Conservation (phyloP, 73 alveolate genomes). For the Urostyla sp. region DNA sequence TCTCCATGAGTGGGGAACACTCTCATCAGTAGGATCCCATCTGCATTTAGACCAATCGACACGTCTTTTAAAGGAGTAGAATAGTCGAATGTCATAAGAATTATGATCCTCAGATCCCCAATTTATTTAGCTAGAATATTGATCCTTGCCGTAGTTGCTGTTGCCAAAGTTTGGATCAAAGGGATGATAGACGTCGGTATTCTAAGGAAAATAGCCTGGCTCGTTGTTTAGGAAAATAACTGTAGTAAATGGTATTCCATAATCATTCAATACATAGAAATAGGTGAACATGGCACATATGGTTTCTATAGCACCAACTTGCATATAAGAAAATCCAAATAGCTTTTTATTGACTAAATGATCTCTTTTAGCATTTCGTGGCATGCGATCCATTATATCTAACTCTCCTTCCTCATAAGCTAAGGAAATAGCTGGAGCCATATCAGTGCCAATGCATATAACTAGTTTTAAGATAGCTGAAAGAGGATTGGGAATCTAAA, state of each 20-base stretch:
- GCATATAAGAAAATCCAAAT: slow-evolving; percentile 79
- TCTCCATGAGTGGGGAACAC: slow-evolving; percentile 59
- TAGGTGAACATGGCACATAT: slow-evolving; percentile 86
- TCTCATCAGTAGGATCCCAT: slow-evolving; percentile 55
- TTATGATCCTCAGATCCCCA: slow-evolving; percentile 16
- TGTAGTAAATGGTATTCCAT: slow-evolving; percentile 84
- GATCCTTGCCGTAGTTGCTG: slow-evolving; percentile 7
- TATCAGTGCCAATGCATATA: slow-evolving; percentile 93
- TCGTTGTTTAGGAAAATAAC: slow-evolving; percentile 66
- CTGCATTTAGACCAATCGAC: slow-evolving; percentile 57
- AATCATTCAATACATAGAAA: slow-evolving; percentile 88
- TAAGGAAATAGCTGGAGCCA: slow-evolving; percentile 93
- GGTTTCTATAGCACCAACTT: slow-evolving; percentile 81
- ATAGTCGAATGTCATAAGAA: slow-evolving; percentile 2
- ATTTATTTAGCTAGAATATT: neutral
- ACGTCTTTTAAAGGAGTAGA: neutral
- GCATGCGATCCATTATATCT: slow-evolving; percentile 92
- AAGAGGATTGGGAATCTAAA: slow-evolving; percentile 85
- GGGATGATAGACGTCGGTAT: slow-evolving; percentile 61
- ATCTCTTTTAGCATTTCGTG: slow-evolving; percentile 92
- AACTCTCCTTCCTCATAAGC: slow-evolving; percentile 96
- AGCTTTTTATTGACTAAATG: slow-evolving; percentile 84
- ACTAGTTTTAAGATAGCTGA: slow-evolving; percentile 85
- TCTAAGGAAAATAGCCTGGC: slow-evolving; percentile 57
- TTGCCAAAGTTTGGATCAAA: slow-evolving; percentile 48